Percentiles rank a stretch among this genome's conserved stretches.
phyloP scores from a whole-genome alignment of 305 asterid species.

The Plantago coronopus region DNA sequence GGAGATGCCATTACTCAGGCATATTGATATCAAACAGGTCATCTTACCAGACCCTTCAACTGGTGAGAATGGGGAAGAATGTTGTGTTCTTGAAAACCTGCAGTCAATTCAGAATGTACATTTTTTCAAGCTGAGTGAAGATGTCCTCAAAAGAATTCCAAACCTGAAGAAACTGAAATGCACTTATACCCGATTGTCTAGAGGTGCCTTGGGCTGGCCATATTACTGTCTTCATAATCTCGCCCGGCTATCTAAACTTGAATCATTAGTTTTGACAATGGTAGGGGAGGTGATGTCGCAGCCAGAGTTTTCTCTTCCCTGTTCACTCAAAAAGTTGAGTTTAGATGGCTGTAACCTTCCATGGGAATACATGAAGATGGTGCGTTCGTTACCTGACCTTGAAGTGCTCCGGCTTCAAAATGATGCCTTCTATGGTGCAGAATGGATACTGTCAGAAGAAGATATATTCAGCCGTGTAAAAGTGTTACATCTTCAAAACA shows the following conservation, averaged over 20 bases:
- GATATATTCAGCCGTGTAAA: neutral
- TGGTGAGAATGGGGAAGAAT: neutral
- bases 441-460: neutral
- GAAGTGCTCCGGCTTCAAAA: slow-evolving; percentile 5
- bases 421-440: slow-evolving; percentile 1
- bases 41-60: neutral
- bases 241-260: neutral
- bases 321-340: neutral
- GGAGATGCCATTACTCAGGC: neutral
- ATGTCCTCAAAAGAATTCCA: neutral
- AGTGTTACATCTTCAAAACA: neutral
- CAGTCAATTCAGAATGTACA: neutral
- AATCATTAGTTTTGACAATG: neutral
- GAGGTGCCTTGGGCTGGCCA: neutral
- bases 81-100: neutral
- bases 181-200: neutral
- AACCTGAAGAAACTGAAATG: slow-evolving; percentile 3
- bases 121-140: slow-evolving; percentile 1
- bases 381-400: slow-evolving; percentile 1
- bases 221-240: neutral
- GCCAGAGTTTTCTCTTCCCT: neutral
- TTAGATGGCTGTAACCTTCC: slow-evolving; percentile 5
- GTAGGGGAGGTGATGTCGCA: neutral
- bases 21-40: neutral
- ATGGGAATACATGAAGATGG: neutral